Conservation (phyloP, 192 early-diverging fungal genomes). For the Rhizoclosmatium sp. region DNA sequence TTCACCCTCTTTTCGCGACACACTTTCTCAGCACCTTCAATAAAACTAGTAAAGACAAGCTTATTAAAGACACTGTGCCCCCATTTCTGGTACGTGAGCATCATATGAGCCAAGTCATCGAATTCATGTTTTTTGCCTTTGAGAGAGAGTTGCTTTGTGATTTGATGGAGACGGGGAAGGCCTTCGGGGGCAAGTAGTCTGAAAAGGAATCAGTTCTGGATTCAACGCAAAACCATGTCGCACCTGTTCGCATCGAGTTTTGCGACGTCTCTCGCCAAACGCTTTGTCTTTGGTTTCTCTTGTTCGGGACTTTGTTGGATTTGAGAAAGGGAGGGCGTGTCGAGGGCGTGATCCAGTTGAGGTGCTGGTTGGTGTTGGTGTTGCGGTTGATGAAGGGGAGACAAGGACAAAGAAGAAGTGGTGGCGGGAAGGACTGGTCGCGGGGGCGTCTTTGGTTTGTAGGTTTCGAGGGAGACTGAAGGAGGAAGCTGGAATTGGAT, state of each 20-base stretch:
- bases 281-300: conserved; percentile 14
- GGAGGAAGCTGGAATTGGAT: no score
- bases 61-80: conserved; percentile 49
- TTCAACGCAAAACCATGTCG: neutral
- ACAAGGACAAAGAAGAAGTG: neutral
- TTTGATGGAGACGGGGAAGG: conserved; percentile 31
- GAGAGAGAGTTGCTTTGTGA: conserved; percentile 33
- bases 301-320: no score
- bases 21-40: conserved; percentile 45
- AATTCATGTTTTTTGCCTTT: conserved; percentile 49
- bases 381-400: neutral
- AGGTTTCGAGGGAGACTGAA: neutral
- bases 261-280: conserved; percentile 32
- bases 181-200: conserved; percentile 43
- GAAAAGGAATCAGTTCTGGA: neutral
- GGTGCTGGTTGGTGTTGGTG: neutral
- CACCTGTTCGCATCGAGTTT: conserved; percentile 42
- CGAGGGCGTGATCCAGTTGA: neutral
- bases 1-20: conserved; percentile 42
- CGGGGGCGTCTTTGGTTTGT: neutral
- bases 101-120: conserved; percentile 43
- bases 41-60: conserved; percentile 43
- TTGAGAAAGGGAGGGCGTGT: neutral
- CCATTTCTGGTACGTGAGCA: conserved; percentile 53
- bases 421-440: neutral